A percentile compares a stretch with the other conserved stretches of the same genome.
Evolutionary conservation across 2,329 filamentous ascomycete species (phyloP).

Genomic region (Trichophyton benhamiae): DNA sequence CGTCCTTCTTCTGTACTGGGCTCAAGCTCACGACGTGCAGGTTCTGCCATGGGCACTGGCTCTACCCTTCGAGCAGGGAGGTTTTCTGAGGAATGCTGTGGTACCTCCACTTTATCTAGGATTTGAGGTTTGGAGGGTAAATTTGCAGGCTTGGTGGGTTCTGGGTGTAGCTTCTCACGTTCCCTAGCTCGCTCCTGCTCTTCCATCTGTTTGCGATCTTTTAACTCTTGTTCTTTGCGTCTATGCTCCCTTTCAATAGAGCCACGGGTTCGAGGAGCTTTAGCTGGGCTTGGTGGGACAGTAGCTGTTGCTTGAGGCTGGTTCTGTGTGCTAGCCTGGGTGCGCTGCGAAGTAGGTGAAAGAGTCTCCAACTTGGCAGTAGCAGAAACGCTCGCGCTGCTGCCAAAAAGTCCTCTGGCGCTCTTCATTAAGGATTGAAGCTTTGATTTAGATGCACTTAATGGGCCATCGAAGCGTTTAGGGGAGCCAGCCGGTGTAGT

Average conservation of each 20-base stretch:
- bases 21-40: conserved; percentile 22
- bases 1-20: conserved; percentile 16
- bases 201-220: conserved; percentile 21
- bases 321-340: conserved; percentile 17
- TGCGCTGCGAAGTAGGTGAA: conserved; percentile 28
- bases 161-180: conserved; percentile 24
- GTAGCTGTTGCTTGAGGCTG: not conserved
- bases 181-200: conserved; percentile 25
- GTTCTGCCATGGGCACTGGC: conserved; percentile 17
- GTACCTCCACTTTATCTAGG: conserved; percentile 19
- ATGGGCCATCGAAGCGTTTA: conserved; percentile 55
- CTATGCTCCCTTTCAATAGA: conserved; percentile 45
- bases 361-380: conserved; percentile 47
- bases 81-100: conserved; percentile 11
- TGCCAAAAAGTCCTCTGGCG: conserved; percentile 74
- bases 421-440: conserved; percentile 82
- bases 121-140: conserved; percentile 24
- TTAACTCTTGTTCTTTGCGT: conserved; percentile 18
- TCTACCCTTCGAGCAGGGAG: conserved; percentile 19
- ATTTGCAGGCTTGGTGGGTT: conserved; percentile 23
- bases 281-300: conserved; percentile 21
- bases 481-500: conserved; percentile 49
- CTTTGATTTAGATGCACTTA: conserved; percentile 87
- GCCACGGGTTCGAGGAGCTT: conserved; percentile 42
- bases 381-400: conserved; percentile 49